A percentile compares a stretch with the other conserved stretches of the same genome.
Conservation (phyloP, 805 yeast genomes). For the Saccharomycopsis sp. region DNA sequence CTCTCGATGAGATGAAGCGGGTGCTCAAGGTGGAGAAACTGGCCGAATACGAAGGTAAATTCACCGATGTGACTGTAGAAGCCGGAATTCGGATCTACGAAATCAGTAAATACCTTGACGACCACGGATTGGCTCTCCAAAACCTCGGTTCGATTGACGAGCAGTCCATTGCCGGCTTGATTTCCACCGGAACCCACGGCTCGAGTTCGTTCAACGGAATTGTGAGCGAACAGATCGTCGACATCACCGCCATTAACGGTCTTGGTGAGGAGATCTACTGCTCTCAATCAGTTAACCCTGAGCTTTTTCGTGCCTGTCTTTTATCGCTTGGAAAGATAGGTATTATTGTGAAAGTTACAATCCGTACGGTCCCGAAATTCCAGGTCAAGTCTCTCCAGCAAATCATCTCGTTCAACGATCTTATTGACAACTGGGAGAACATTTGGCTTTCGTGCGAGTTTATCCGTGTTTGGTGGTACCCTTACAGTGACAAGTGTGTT, state of each 20-base stretch:
- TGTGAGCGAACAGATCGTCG: conserved; percentile 81
- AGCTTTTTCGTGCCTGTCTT: conserved; percentile 73
- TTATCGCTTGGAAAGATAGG: conserved; percentile 90
- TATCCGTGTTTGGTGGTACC: conserved; percentile 96
- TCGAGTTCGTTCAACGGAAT: conserved; percentile 90
- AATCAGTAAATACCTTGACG: conserved; percentile 58
- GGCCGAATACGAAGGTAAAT: conserved; percentile 51
- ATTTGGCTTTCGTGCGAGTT: conserved; percentile 89
- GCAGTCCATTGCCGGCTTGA: conserved; percentile 92
- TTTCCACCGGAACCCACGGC: conserved; percentile 96
- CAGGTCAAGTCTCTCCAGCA: conserved; percentile 77
- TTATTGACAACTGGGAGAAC: conserved; percentile 61
- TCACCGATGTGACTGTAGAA: conserved; percentile 88
- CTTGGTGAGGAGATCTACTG: conserved; percentile 65
- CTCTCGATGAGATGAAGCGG: conserved; percentile 67
- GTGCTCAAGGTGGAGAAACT: conserved; percentile 38
- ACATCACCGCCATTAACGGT: conserved; percentile 67
- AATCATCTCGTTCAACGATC: conserved; percentile 67
- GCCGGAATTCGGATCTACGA: conserved; percentile 82
- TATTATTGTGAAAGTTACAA: conserved; percentile 74
- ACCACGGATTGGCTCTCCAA: conserved; percentile 71
- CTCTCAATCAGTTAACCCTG: conserved; percentile 55
- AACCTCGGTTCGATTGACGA: conserved; percentile 91
- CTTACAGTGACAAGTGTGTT: conserved; percentile 79
- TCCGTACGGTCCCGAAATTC: conserved; percentile 79